phyloP scores from a whole-genome alignment of 176 grass and related monocot genomes.

The Neostapfia colusana region DNA sequence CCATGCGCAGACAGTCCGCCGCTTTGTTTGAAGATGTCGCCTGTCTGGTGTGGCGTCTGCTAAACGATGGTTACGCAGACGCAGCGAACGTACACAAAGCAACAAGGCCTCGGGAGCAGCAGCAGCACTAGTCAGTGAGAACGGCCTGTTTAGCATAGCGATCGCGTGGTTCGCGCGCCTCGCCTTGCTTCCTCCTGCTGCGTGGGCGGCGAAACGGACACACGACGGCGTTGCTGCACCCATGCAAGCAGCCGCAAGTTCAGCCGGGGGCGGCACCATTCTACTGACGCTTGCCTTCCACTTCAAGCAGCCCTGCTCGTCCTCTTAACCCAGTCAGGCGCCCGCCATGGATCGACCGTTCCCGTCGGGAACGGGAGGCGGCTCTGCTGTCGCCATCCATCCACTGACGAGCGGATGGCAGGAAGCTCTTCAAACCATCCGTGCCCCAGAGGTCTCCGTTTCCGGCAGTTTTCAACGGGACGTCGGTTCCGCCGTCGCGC shows the following conservation, averaged over 20 bases:
- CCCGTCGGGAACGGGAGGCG: not conserved
- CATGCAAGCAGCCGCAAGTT: not conserved
- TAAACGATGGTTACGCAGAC: too few relatives aligned
- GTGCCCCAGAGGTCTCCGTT: constrained; percentile 23
- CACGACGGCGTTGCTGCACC: too few relatives aligned
- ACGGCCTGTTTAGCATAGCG: too few relatives aligned
- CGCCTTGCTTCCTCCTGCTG: too few relatives aligned
- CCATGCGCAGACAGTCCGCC: too few relatives aligned
- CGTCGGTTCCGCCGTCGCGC: not conserved
- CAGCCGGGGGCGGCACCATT: not conserved
- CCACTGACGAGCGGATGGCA: not conserved
- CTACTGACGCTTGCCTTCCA: constrained; percentile 18
- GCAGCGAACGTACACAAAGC: too few relatives aligned
- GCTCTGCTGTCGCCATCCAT: constrained; percentile 21
- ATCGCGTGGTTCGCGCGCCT: too few relatives aligned
- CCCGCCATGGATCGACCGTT: not conserved
- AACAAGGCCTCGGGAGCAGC: too few relatives aligned
- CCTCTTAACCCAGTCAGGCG: not conserved
- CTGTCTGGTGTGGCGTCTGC: too few relatives aligned
- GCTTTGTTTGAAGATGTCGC: too few relatives aligned
- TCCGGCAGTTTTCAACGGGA: not conserved
- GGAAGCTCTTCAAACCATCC: not conserved
- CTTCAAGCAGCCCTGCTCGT: constrained; percentile 6
- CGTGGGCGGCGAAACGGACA: too few relatives aligned
- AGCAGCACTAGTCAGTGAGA: too few relatives aligned